These are phyloP conservation scores for Chlamydomonas sp. DNA, from an alignment of 139 green algal genomes.

Conservation along the genomic window DNA sequence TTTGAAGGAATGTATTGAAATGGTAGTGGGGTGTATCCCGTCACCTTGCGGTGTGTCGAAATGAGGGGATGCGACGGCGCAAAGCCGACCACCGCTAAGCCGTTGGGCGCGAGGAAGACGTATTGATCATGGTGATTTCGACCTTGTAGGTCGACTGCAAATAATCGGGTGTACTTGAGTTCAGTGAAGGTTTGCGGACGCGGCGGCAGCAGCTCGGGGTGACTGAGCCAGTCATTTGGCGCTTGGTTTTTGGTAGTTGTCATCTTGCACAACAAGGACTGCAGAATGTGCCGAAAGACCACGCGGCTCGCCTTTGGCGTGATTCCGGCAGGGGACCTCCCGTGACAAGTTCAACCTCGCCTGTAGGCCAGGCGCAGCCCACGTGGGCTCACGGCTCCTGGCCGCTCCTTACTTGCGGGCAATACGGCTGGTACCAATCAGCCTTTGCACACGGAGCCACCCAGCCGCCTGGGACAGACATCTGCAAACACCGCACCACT, in stretches of 20 bases:
- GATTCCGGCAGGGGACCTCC: too few species aligned
- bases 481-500: too few species aligned
- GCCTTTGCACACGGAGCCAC: too few species aligned
- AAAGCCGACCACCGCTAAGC: conserved; percentile 33
- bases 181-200: conserved; percentile 15
- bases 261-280: background rate
- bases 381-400: too few species aligned
- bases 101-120: conserved; percentile 44
- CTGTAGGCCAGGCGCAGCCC: too few species aligned
- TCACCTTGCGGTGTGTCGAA: conserved; percentile 6
- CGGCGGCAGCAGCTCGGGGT: conserved; percentile 33
- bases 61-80: conserved; percentile 43
- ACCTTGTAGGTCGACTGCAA: conserved; percentile 37
- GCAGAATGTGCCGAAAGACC: too few species aligned
- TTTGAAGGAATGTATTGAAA: conserved; percentile 11
- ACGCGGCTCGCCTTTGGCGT: too few species aligned
- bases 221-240: conserved; percentile 32
- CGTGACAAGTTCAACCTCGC: too few species aligned
- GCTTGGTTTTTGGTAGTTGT: background rate
- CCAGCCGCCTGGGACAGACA: too few species aligned
- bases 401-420: too few species aligned
- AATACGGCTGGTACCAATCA: too few species aligned
- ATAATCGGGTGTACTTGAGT: conserved; percentile 12
- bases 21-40: background rate
- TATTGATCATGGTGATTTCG: conserved; percentile 32